These are phyloP conservation scores for Trichoderma oligosporum DNA, from an alignment of 2,329 filamentous ascomycete species.

Conservation along the genomic window DNA sequence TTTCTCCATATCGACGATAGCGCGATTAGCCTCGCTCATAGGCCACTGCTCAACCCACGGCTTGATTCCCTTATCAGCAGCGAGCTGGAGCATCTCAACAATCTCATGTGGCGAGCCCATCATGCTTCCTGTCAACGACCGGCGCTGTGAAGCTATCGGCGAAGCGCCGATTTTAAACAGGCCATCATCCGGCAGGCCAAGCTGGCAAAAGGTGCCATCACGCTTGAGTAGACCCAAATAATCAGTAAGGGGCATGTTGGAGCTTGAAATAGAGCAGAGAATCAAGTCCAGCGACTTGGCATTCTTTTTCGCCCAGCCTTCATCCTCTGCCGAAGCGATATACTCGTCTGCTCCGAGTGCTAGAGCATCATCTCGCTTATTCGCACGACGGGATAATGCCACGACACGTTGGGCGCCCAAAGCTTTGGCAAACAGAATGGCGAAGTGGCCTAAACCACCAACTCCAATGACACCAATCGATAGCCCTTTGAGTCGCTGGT, in stretches of 20 bases:
- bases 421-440: constrained; percentile 62
- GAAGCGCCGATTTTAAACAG: constrained; percentile 34
- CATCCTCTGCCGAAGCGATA: constrained; percentile 42
- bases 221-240: constrained; percentile 59
- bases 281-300: constrained; percentile 52
- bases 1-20: constrained; percentile 51
- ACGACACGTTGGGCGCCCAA: constrained; percentile 58
- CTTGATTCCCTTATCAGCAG: constrained; percentile 53
- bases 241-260: constrained; percentile 55
- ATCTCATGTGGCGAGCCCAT: constrained; percentile 54
- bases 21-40: constrained; percentile 53
- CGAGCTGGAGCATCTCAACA: constrained; percentile 56
- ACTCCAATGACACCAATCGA: constrained; percentile 63
- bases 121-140: constrained; percentile 45
- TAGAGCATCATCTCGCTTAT: constrained; percentile 52
- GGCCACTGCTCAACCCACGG: constrained; percentile 54
- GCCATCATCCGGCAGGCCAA: constrained; percentile 43
- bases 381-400: constrained; percentile 51
- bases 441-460: constrained; percentile 66
- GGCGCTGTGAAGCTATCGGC: constrained; percentile 38
- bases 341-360: constrained; percentile 54
- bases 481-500: constrained; percentile 49
- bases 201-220: constrained; percentile 60
- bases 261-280: constrained; percentile 52
- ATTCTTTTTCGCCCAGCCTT: constrained; percentile 50